Evolutionary conservation across 2,329 filamentous ascomycete species (phyloP).

Genomic region (Sporothrix protearum): DNA sequence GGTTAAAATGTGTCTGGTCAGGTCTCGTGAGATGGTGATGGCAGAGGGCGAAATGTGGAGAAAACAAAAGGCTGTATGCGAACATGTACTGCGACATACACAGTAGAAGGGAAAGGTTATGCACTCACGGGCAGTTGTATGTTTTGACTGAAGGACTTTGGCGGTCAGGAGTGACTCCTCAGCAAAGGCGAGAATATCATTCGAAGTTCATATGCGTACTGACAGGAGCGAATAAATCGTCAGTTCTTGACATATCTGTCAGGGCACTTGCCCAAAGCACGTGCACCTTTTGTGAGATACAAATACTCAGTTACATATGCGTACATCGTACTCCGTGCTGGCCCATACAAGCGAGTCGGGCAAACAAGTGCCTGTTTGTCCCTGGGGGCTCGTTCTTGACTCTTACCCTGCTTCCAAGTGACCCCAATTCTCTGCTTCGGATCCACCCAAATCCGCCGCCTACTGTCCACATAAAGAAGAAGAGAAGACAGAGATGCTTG

Average conservation of each 20-base stretch:
- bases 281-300: background rate
- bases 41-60: background rate
- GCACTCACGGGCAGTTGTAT: background rate
- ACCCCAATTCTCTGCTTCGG: constrained; percentile 1
- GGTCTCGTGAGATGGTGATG: background rate
- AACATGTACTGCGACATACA: no score
- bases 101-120: background rate
- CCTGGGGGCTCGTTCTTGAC: no score
- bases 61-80: background rate
- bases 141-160: background rate
- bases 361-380: background rate
- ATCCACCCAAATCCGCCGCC: constrained; percentile 9
- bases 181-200: background rate
- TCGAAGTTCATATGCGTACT: no score
- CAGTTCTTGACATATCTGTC: no score
- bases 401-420: no score
- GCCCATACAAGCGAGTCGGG: background rate
- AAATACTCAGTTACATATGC: background rate
- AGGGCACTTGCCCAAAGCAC: background rate
- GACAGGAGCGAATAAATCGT: no score
- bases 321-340: background rate
- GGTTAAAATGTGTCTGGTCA: background rate
- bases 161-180: background rate
- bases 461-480: background rate
- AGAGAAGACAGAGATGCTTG: background rate